Evolutionary conservation across 306 rosid genomes (phyloP).

Genomic region (Acmispon strigosus): DNA sequence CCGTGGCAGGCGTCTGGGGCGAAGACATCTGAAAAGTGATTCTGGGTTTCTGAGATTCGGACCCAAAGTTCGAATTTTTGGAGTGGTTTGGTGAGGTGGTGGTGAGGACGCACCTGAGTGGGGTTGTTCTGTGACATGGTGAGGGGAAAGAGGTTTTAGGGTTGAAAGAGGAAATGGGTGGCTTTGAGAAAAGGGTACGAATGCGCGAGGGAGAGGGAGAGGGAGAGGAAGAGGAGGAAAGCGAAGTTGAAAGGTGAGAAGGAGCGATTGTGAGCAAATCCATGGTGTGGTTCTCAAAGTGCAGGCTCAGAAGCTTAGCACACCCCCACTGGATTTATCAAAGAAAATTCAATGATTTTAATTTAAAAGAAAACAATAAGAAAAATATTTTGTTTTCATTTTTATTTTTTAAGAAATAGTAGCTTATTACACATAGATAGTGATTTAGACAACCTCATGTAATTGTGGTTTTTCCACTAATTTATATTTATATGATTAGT

Average conservation of each 20-base stretch:
- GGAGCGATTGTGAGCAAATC: constrained; percentile 58
- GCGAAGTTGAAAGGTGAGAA: constrained; percentile 26
- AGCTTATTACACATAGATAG: too few relatives aligned
- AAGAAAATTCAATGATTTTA: neutral
- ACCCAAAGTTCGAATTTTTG: constrained; percentile 15
- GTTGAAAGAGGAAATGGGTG: constrained; percentile 20
- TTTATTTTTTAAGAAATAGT: too few relatives aligned
- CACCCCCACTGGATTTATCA: neutral
- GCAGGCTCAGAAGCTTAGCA: neutral
- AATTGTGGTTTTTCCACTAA: too few relatives aligned
- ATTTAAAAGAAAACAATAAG: too few relatives aligned
- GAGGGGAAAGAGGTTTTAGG: constrained; percentile 15
- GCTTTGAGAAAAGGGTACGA: constrained; percentile 29
- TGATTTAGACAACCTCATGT: too few relatives aligned
- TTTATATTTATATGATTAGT: too few relatives aligned
- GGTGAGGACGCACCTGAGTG: constrained; percentile 2
- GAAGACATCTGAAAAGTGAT: constrained; percentile 31
- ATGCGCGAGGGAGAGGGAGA: neutral
- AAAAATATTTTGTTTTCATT: too few relatives aligned
- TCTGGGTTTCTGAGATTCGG: neutral
- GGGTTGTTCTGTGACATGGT: constrained; percentile 11
- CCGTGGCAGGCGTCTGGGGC: constrained; percentile 55
- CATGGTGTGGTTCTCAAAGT: constrained; percentile 34
- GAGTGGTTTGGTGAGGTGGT: constrained; percentile 17
- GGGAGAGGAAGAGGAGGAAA: neutral